Base-by-base conservation (phyloP, 768 basidiomycete species). In the Russula sp. region DNA sequence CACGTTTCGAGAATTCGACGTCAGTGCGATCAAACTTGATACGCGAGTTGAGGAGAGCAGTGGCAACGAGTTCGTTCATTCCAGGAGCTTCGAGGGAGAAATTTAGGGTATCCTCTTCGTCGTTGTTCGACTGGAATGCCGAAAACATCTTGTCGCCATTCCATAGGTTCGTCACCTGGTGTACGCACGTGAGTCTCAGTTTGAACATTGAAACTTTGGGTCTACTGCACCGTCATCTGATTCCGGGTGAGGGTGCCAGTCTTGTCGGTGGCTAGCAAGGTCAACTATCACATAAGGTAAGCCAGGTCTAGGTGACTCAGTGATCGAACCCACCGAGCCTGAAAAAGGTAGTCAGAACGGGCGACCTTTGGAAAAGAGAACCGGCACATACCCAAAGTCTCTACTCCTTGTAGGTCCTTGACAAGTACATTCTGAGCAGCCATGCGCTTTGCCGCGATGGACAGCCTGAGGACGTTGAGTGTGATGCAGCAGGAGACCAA, bases 361-460 rank as follows among this genome's bases (percentile, higher is more conserved):
- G 66, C 60, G 4, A 52, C 7, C 2, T 16, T 13, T 16, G 10
- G 1, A 34, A 46, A 10, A 41, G 25, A 39, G 48, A 13, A 18
- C n/a, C 20, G 45, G 34, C 1, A 47, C 18, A 16, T 66, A 78
- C 84, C 85, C 18, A 87, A 75, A 3, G 85, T 86, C 69, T 87
- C 85, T 0, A 87, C 85, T 45, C 85, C 85, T 69, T 86, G 85
- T n/a, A 87, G 69, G 66, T 86, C 84, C 66, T 87, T 87, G 18
- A 86, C 85, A n/a, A 87, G 75, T 6, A 87, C 85, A 63, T 86
- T 85, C 70, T 84, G 83, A 25, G 78, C 78, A 1, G 86, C 85
- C 85, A 87, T 86, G 35, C 86, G 76, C 71, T 85, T 86, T 18
- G 85, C 86, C 0, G 85, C 85, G 46, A 87, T 86, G 5, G 85